Evolutionary conservation across 208 protist genomes (phyloP).

Genomic region (Tritrichomonas musculus): DNA sequence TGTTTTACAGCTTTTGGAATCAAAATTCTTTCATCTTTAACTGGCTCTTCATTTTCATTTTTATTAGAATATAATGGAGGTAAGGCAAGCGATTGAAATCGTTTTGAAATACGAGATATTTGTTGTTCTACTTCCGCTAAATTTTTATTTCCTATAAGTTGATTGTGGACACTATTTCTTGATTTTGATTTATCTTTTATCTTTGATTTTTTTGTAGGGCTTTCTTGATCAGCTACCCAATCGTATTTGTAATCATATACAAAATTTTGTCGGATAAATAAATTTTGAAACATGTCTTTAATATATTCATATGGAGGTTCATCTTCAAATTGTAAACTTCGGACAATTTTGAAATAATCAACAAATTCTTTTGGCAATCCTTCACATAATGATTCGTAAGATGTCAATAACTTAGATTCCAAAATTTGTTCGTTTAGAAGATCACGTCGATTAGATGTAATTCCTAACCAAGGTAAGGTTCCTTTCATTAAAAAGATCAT

Average conservation of each 20-base stretch:
- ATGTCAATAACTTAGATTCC: not conserved
- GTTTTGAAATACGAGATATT: too few species aligned
- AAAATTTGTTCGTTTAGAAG: not conserved
- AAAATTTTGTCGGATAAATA: slow-evolving; percentile 90
- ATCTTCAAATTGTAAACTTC: slow-evolving; percentile 88
- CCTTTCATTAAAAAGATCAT: slow-evolving; percentile 95
- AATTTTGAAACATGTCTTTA: slow-evolving; percentile 74
- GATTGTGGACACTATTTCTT: too few species aligned
- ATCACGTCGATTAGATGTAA: slow-evolving; percentile 46
- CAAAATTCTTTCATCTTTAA: too few species aligned
- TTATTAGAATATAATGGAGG: too few species aligned
- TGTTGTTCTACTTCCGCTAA: too few species aligned
- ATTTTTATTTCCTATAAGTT: too few species aligned
- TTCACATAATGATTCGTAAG: not conserved
- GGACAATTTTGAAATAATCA: slow-evolving; percentile 75
- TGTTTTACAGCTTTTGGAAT: too few species aligned
- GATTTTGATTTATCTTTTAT: too few species aligned
- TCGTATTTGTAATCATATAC: slow-evolving; percentile 94
- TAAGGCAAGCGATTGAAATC: too few species aligned
- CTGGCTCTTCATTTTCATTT: too few species aligned
- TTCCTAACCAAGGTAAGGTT: slow-evolving; percentile 88
- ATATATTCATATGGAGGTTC: slow-evolving; percentile 95
- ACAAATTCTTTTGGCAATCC: not conserved
- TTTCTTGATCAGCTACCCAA: too few species aligned
- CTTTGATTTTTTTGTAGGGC: too few species aligned